These are phyloP conservation scores for Nakazawaea holstii DNA, from an alignment of 805 yeast genomes.

Conservation along the genomic window DNA sequence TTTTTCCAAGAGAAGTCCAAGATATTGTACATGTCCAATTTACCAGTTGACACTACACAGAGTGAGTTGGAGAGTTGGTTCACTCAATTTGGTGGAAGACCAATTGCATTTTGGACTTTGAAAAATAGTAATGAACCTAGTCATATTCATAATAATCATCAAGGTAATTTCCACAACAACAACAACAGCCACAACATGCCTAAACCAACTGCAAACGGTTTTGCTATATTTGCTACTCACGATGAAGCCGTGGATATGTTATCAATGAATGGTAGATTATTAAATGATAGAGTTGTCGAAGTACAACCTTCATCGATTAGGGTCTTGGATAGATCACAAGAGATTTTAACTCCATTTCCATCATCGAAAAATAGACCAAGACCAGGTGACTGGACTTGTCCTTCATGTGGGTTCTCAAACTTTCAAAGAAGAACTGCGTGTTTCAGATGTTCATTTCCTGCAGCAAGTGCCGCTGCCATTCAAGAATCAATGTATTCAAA, in stretches of 20 bases:
- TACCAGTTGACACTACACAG: slow-evolving; percentile 85
- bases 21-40: slow-evolving; percentile 72
- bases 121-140: slow-evolving; percentile 27
- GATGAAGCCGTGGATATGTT: slow-evolving; percentile 82
- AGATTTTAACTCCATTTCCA: slow-evolving; percentile 79
- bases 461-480: slow-evolving; percentile 63
- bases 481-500: slow-evolving; percentile 51
- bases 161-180: slow-evolving; percentile 10
- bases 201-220: slow-evolving; percentile 61
- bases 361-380: slow-evolving; percentile 80
- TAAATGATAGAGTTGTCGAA: slow-evolving; percentile 72
- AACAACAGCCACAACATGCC: slow-evolving; percentile 25
- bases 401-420: slow-evolving; percentile 91
- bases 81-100: slow-evolving; percentile 78
- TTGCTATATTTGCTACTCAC: slow-evolving; percentile 78
- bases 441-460: slow-evolving; percentile 88
- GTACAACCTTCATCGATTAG: slow-evolving; percentile 80
- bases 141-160: slow-evolving; percentile 1
- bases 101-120: slow-evolving; percentile 86
- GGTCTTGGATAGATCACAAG: slow-evolving; percentile 78
- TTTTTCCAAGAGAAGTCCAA: slow-evolving; percentile 70
- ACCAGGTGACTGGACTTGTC: slow-evolving; percentile 99
- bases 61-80: slow-evolving; percentile 90
- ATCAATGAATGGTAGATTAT: slow-evolving; percentile 68
- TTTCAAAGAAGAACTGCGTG: slow-evolving; percentile 93